Percentiles rank a stretch among this genome's conserved stretches.
phyloP scores from a whole-genome alignment of 2,329 filamentous ascomycete species.

The Talaromyces sp. region DNA sequence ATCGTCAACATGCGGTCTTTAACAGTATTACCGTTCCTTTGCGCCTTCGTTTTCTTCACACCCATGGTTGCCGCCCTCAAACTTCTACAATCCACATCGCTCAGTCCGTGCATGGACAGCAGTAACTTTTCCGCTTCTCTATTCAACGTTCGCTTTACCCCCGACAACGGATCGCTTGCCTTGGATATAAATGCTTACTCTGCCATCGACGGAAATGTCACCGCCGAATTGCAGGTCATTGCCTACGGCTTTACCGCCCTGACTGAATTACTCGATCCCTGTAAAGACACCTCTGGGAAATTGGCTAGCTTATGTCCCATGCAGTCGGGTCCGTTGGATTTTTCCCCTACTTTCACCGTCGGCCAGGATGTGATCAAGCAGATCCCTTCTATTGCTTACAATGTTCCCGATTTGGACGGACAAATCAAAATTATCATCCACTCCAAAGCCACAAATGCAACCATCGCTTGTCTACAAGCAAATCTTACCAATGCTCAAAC shows the following conservation, averaged over 20 bases:
- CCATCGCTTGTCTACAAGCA: constrained; percentile 81
- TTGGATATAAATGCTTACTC: constrained; percentile 78
- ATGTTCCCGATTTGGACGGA: constrained; percentile 84
- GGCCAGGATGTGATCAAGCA: constrained; percentile 50
- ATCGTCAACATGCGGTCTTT: constrained; percentile 25
- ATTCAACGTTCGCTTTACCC: constrained; percentile 68
- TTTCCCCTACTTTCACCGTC: constrained; percentile 65
- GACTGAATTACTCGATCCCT: constrained; percentile 66
- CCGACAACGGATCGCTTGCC: constrained; percentile 62
- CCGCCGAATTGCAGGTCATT: constrained; percentile 67
- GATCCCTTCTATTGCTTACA: constrained; percentile 82
- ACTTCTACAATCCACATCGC: constrained; percentile 72
- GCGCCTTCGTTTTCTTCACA: constrained; percentile 33
- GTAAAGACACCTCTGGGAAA: constrained; percentile 45
- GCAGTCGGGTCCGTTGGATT: constrained; percentile 73
- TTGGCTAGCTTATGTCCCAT: constrained; percentile 82
- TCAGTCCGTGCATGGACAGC: constrained; percentile 78
- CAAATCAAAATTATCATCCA: constrained; percentile 78
- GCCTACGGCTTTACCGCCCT: constrained; percentile 78
- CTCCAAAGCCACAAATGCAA: constrained; percentile 55
- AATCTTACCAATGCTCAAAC: constrained; percentile 86
- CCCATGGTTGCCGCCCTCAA: constrained; percentile 54
- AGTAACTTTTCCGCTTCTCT: constrained; percentile 81
- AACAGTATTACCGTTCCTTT: constrained; percentile 27
- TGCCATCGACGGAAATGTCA: constrained; percentile 74